Conservation (phyloP, 345 rosid genomes). For the Cardiospermum halicacabum region DNA sequence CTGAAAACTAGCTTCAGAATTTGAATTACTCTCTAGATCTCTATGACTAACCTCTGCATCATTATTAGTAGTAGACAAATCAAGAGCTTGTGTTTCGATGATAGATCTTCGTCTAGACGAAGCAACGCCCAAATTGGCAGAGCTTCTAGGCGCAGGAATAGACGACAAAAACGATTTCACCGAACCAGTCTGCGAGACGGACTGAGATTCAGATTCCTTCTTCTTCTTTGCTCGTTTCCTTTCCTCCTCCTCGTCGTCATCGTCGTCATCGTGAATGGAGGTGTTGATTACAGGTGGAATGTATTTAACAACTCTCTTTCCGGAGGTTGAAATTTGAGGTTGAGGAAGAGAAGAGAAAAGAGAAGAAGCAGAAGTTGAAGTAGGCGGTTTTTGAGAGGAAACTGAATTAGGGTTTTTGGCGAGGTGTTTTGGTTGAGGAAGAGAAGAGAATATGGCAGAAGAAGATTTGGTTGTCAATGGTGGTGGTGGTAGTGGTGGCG, state of each 20-base stretch:
- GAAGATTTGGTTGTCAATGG: slow-evolving; percentile 6
- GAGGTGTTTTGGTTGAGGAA: slow-evolving; percentile 27
- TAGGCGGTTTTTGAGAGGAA: slow-evolving; percentile 19
- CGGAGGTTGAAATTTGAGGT: slow-evolving; percentile 18
- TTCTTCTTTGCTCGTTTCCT: slow-evolving; percentile 41
- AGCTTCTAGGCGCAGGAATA: slow-evolving; percentile 71
- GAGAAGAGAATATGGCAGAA: slow-evolving; percentile 16
- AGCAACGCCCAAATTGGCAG: slow-evolving; percentile 57
- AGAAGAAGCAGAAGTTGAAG: slow-evolving; percentile 23
- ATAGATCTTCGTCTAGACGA: slow-evolving; percentile 66
- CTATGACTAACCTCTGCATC: too few species aligned
- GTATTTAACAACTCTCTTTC: slow-evolving; percentile 72
- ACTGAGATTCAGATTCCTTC: slow-evolving; percentile 23
- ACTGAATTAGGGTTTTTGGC: slow-evolving; percentile 8
- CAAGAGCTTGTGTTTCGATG: slow-evolving; percentile 42
- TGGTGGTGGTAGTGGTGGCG: too few species aligned
- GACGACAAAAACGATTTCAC: slow-evolving; percentile 68
- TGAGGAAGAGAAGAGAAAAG: slow-evolving; percentile 48
- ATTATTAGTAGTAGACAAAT: neutral
- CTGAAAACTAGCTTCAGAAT: too few species aligned
- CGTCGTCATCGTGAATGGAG: slow-evolving; percentile 32
- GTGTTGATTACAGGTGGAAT: slow-evolving; percentile 29
- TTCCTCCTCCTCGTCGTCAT: slow-evolving; percentile 45
- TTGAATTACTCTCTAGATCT: too few species aligned
- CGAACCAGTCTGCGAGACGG: slow-evolving; percentile 29